Base-by-base conservation (phyloP, 208 protist genomes). In the Leishmania tarentolae region DNA sequence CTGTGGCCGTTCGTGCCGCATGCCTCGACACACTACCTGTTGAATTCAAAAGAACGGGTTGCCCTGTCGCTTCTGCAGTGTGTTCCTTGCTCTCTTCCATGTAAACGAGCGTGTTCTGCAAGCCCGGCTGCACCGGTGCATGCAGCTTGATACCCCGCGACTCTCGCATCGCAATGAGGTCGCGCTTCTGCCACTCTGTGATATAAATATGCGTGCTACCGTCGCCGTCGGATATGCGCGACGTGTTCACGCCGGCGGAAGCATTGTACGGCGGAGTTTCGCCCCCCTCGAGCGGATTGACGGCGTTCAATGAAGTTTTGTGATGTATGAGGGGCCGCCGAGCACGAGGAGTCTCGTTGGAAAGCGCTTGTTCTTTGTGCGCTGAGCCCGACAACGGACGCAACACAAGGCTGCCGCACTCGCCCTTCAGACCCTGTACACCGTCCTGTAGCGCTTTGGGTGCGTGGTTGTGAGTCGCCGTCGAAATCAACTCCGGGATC, bases 11-110 rank as follows among this genome's bases (percentile, higher is more conserved):
- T 37, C 74, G 74, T 24, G 28, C 50, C n/a, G 11, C 53, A 44
- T 24, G 74, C 46, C 71, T 40, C 21, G 52, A 47, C 2, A 66
- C 50, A 61, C 71, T 35, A 5, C 28, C 50, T 4, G 71, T 15
- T 40, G 71, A 15, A 9, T 40, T 40, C 37, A 66, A 50, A 15
- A 79, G n/a, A 17, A 61, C 1, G 37, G 37, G 65, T n/a, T 56
- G 35, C 46, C 42, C 59, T 21, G 59, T 68, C 31, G 19, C 47
- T 8, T 47, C 46, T 6, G 42, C 28, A 44, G 13, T 56, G 47
- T 79, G 76, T 24, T 17, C 24, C 46, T 79, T 79, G 76, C 76
- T 79, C 76, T 79, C 76, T 46, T 79, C 76, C 57, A 79, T 46
- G 42, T 79, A n/a, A 19, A 79, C 59, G 46, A 79, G 44, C 15